These are phyloP conservation scores for Phytomonas francai DNA, from an alignment of 208 protist genomes.

Conservation along the genomic window DNA sequence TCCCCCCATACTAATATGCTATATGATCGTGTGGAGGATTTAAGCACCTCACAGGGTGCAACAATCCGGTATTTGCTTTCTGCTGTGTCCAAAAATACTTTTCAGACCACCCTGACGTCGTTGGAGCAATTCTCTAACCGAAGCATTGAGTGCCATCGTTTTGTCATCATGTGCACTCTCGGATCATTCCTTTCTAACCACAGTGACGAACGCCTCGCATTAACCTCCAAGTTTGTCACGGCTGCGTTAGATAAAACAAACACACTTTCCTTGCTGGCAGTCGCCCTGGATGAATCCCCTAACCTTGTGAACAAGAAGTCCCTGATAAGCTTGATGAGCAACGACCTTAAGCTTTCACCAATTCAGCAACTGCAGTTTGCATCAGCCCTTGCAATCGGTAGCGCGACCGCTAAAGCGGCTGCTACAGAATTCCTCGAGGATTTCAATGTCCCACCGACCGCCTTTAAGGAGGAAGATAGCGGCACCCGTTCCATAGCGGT, in stretches of 20 bases:
- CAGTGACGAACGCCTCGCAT: conserved; percentile 25
- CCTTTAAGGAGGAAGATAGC: conserved; percentile 51
- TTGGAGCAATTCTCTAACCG: conserved; percentile 58
- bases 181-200: conserved; percentile 17
- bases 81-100: conserved; percentile 57
- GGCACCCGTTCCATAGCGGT: conserved; percentile 40
- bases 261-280: conserved; percentile 38
- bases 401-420: conserved; percentile 39
- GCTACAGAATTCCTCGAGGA: conserved; percentile 48
- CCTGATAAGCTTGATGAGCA: conserved; percentile 45
- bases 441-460: conserved; percentile 38
- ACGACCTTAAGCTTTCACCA: conserved; percentile 52
- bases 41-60: conserved; percentile 53
- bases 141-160: conserved; percentile 50
- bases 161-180: conserved; percentile 34
- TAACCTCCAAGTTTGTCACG: conserved; percentile 50
- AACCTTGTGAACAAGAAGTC: conserved; percentile 37
- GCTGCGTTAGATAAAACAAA: conserved; percentile 58
- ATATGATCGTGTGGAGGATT: conserved; percentile 72
- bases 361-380: conserved; percentile 69
- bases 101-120: conserved; percentile 60
- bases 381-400: conserved; percentile 52
- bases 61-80: conserved; percentile 65
- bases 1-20: conserved; percentile 27
- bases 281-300: conserved; percentile 1